phyloP scores from a whole-genome alignment of 805 yeast species.

The Kockiozyma suomiensis region DNA sequence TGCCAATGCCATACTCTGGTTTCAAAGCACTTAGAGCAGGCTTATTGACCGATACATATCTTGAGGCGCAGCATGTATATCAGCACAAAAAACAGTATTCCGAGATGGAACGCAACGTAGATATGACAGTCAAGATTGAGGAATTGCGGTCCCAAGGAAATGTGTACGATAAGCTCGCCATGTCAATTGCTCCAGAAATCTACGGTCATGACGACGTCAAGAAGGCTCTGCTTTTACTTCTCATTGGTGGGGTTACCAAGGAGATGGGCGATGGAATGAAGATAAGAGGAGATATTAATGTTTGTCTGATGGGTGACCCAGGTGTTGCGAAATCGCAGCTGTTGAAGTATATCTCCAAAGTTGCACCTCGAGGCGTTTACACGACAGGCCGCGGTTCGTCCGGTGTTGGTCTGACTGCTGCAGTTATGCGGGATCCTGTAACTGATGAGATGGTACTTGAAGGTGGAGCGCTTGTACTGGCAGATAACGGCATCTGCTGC shows the following conservation, averaged over 20 bases:
- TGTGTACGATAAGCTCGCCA: constrained; percentile 76
- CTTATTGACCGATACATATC: constrained; percentile 85
- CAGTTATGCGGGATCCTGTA: constrained; percentile 98
- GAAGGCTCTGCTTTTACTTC: constrained; percentile 78
- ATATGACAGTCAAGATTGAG: constrained; percentile 58
- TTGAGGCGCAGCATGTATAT: constrained; percentile 81
- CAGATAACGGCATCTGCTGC: constrained; percentile 97
- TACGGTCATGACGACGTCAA: constrained; percentile 93
- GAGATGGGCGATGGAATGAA: constrained; percentile 95
- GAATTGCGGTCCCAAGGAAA: constrained; percentile 63
- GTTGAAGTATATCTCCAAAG: constrained; percentile 83
- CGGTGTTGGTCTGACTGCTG: constrained; percentile 98
- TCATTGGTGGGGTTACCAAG: constrained; percentile 95
- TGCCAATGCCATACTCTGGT: constrained; percentile 96
- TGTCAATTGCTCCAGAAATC: constrained; percentile 96
- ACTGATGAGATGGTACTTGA: constrained; percentile 98
- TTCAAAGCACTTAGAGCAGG: constrained; percentile 92
- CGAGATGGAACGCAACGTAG: constrained; percentile 58
- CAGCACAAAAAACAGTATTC: constrained; percentile 91
- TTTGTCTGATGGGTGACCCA: constrained; percentile 98
- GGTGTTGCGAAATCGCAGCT: constrained; percentile 99
- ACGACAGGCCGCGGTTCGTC: constrained; percentile 99
- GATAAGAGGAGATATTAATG: constrained; percentile 95
- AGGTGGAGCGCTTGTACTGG: constrained; percentile 96
- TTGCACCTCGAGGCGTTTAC: constrained; percentile 95